Percentiles rank a stretch among this genome's conserved stretches.
Evolutionary conservation across 2,329 filamentous ascomycete genomes (phyloP).

Genomic region (Dactylellina leptospora): DNA sequence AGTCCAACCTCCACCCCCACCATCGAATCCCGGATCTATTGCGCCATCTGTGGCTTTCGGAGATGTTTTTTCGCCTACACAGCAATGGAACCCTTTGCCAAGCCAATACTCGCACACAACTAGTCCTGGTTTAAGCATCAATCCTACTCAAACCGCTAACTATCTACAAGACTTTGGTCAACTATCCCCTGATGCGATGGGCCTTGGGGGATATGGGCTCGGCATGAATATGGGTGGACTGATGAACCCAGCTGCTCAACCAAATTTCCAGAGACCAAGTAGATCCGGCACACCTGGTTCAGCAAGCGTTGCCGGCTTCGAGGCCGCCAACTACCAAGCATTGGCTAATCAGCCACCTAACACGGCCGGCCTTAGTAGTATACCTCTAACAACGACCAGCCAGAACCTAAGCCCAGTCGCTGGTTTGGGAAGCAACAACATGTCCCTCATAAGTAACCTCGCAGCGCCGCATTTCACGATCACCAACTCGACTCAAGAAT

Average conservation of each 20-base stretch:
- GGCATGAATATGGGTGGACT: background rate
- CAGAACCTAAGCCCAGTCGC: constrained; percentile 2
- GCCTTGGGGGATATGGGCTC: background rate
- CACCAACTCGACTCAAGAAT: constrained; percentile 21
- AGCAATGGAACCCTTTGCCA: constrained; percentile 3
- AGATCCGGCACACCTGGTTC: background rate
- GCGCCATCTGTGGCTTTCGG: background rate
- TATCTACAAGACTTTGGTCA: background rate
- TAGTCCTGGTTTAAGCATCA: background rate
- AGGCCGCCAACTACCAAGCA: constrained; percentile 2
- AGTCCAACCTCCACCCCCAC: constrained; percentile 16
- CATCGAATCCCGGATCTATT: background rate
- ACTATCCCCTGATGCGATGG: background rate
- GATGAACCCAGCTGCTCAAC: background rate
- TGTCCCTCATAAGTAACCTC: constrained; percentile 6
- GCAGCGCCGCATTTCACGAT: constrained; percentile 23
- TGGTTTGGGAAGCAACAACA: background rate
- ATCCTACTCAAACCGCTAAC: background rate
- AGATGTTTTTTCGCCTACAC: background rate
- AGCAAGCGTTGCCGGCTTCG: constrained; percentile 18
- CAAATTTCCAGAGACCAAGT: constrained; percentile 1
- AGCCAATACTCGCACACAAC: constrained; percentile 5
- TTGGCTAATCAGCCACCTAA: constrained; percentile 7
- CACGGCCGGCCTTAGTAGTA: constrained; percentile 12
- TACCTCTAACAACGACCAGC: constrained; percentile 13